Conservation (phyloP, 2,329 filamentous ascomycete genomes). For the Talaromyces funiculosus region DNA sequence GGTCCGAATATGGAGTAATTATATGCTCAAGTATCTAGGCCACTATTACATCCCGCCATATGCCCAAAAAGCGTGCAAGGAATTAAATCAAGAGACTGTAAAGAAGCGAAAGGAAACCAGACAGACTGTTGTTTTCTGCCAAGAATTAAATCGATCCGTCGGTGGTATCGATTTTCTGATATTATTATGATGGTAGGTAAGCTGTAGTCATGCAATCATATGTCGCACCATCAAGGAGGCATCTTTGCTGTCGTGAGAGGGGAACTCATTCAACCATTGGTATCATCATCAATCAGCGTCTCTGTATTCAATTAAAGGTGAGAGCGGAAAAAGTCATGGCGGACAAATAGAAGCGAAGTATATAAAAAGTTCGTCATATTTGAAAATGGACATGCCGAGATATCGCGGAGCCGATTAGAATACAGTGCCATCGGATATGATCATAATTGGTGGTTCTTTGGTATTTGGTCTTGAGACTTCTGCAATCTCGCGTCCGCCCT, state of each 20-base stretch:
- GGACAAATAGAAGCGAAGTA: not conserved
- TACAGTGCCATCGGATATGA: constrained; percentile 91
- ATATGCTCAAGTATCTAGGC: not conserved
- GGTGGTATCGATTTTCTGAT: not conserved
- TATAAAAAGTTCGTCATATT: not conserved
- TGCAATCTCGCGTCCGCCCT: constrained; percentile 91
- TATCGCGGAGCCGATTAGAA: constrained; percentile 53
- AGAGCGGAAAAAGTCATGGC: not conserved
- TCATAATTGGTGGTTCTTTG: constrained; percentile 92
- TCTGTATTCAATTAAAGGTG: not conserved
- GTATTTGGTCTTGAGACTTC: constrained; percentile 94
- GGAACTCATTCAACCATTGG: constrained; percentile 8
- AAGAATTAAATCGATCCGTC: not conserved
- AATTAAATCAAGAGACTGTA: not conserved
- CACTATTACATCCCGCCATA: not conserved
- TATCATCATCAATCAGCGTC: constrained; percentile 9
- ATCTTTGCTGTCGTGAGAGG: constrained; percentile 1
- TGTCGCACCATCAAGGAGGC: not conserved
- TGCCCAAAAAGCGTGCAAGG: not conserved
- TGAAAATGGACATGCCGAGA: not conserved
- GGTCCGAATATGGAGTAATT: not conserved
- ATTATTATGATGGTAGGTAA: constrained; percentile 1
- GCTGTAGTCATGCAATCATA: constrained; percentile 2
- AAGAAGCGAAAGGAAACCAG: not conserved
- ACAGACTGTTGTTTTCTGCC: not conserved